Percentiles rank a stretch among this genome's conserved stretches.
These are phyloP conservation scores for Solanum okadae DNA, from an alignment of 257 asterid genomes.

Conservation along the genomic window DNA sequence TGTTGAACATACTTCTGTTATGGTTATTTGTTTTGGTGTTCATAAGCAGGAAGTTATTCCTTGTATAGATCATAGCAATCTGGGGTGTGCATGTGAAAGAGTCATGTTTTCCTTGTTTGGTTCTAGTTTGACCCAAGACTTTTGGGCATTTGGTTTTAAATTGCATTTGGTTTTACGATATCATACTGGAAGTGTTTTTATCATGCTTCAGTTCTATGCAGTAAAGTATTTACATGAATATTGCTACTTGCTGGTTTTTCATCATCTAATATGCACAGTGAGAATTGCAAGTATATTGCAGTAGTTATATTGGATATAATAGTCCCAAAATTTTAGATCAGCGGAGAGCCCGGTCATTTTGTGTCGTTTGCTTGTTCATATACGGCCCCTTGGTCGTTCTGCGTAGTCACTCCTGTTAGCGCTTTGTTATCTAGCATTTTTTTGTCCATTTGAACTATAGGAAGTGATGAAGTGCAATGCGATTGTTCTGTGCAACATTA, in stretches of 20 bases:
- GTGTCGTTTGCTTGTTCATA: background rate
- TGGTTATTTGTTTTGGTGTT: conserved; percentile 15
- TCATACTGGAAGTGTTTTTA: background rate
- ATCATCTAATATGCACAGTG: background rate
- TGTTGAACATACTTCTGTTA: background rate
- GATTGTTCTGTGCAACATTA: background rate
- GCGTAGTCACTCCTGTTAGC: background rate
- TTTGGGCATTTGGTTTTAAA: background rate
- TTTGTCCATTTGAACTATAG: background rate
- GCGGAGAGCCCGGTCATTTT: background rate
- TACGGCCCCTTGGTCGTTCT: background rate
- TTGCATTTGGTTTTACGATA: background rate
- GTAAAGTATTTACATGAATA: background rate
- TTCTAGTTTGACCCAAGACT: background rate
- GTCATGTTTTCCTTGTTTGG: conserved; percentile 7
- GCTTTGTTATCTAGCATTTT: background rate
- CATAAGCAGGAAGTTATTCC: conserved; percentile 15
- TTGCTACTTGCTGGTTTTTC: background rate
- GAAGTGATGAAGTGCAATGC: background rate
- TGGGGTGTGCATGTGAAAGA: background rate
- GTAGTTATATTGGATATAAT: background rate
- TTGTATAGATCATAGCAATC: conserved; percentile 36
- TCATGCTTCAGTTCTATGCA: background rate
- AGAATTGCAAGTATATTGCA: background rate
- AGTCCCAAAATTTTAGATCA: background rate